Base-by-base conservation (phyloP, 1,284 basidiomycete genomes). In the Sanghuangporus weigelae region DNA sequence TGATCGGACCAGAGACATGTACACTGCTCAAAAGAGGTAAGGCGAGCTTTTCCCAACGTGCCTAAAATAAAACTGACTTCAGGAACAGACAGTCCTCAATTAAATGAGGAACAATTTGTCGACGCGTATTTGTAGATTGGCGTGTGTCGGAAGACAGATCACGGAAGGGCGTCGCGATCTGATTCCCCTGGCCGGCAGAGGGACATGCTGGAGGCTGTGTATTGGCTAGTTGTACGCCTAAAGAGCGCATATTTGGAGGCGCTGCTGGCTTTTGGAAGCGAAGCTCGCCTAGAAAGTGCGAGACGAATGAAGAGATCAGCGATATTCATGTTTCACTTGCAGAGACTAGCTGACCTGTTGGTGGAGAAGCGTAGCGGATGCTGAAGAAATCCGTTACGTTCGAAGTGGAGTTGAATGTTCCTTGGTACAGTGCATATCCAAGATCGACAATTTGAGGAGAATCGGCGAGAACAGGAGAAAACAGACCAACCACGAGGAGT, bases 311-410 rank as follows among this genome's bases (percentile, higher is more conserved):
- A 35, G 14, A 3, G 49, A 19, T 36, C 7, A 50, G 3, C 42
- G 7, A 14, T 16, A 2, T 7, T 10, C 12, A 39, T 23, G n/a
- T 3, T 31, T n/a, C n/a, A 23, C 42, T 12, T 36, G 48, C 12
- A 50, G 38, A 7, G 16, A 49, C 40, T 42, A 2, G n/a, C 68
- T 59, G 57, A 73, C 77, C 77, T 21, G 71, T 68, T 6, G 79
- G 79, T 26, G 77, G 66, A 6, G 75, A 75, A 31, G 79, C 78
- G 67, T 75, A 80, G 51, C 78, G 72, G n/a, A 80, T 72, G 7
- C 77, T 76, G 19, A 78, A 68, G 65, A 78, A 80, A 44, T 73
- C 66, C 0, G 75, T 75, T 38, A 75, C 73, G 42, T 70, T 69
- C 14, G 73, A 72, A 0, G 68, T 69, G n/a, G 74, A 60, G 38